Evolutionary conservation across 257 asterid species (phyloP).

Genomic region (Solanum chaucha): DNA sequence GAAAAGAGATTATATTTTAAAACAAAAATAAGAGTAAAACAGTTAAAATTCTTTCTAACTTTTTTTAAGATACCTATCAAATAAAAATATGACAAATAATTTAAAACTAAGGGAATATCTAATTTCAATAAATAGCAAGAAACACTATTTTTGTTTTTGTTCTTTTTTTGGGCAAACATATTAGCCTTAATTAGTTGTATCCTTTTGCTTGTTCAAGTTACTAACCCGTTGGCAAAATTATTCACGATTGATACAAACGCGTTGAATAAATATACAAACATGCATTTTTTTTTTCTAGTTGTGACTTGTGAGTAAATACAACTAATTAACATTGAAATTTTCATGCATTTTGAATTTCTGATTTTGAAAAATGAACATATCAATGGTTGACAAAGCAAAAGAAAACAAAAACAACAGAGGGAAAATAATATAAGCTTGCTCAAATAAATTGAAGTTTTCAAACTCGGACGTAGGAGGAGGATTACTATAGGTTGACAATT

Average conservation of each 20-base stretch:
- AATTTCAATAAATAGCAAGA: background rate
- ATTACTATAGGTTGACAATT: background rate
- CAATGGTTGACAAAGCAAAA: background rate
- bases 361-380: background rate
- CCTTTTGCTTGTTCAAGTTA: background rate
- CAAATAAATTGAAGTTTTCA: background rate
- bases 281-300: background rate
- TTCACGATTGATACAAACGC: background rate
- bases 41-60: too few species aligned
- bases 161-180: background rate
- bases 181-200: background rate
- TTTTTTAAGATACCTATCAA: background rate
- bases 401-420: background rate
- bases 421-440: background rate
- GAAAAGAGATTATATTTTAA: too few species aligned
- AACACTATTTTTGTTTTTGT: background rate
- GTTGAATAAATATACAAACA: background rate
- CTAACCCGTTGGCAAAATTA: background rate
- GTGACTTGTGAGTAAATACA: background rate
- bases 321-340: background rate
- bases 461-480: background rate
- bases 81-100: background rate
- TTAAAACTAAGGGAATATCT: background rate
- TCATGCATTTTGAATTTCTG: background rate
- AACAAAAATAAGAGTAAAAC: too few species aligned